These are phyloP conservation scores for Colletotrichum godetiae DNA, from an alignment of 2,329 filamentous ascomycete species.

Conservation along the genomic window DNA sequence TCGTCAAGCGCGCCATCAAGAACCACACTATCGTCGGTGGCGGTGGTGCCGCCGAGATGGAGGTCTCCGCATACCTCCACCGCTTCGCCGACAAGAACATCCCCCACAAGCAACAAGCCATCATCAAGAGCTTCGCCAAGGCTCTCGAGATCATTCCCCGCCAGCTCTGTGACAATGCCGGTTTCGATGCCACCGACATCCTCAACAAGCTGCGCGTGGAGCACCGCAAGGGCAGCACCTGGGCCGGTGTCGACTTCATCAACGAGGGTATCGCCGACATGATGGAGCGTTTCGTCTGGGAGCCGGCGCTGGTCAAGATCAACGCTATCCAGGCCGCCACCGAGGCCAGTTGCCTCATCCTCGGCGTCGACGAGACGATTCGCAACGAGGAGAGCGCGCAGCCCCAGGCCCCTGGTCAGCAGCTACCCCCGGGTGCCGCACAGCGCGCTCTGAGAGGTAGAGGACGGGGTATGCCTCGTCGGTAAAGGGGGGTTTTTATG, in stretches of 20 bases:
- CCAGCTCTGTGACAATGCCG: conserved; percentile 97
- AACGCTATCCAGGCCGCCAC: conserved; percentile 97
- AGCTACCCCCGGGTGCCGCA: conserved; percentile 82
- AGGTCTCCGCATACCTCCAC: conserved; percentile 93
- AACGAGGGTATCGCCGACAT: conserved; percentile 95
- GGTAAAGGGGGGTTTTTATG: conserved; percentile 57
- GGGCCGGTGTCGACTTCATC: conserved; percentile 96
- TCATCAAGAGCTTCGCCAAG: conserved; percentile 98
- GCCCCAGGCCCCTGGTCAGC: conserved; percentile 82
- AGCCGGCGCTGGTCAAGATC: conserved; percentile 94
- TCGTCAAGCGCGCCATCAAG: conserved; percentile 97
- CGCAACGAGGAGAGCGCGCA: conserved; percentile 93
- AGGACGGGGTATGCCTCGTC: conserved; percentile 89
- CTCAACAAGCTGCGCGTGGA: conserved; percentile 96
- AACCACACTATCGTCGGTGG: conserved; percentile 95
- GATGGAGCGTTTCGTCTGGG: conserved; percentile 96
- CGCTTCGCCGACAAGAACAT: conserved; percentile 93
- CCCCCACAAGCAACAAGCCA: conserved; percentile 93
- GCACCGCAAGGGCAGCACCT: conserved; percentile 91
- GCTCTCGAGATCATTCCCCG: conserved; percentile 96
- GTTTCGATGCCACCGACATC: conserved; percentile 98
- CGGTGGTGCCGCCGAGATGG: conserved; percentile 96
- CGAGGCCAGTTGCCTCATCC: conserved; percentile 93
- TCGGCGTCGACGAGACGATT: conserved; percentile 98
- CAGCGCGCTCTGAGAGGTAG: conserved; percentile 87